Base-by-base conservation (phyloP, 768 basidiomycete genomes). In the Fomitopsis pulvina region DNA sequence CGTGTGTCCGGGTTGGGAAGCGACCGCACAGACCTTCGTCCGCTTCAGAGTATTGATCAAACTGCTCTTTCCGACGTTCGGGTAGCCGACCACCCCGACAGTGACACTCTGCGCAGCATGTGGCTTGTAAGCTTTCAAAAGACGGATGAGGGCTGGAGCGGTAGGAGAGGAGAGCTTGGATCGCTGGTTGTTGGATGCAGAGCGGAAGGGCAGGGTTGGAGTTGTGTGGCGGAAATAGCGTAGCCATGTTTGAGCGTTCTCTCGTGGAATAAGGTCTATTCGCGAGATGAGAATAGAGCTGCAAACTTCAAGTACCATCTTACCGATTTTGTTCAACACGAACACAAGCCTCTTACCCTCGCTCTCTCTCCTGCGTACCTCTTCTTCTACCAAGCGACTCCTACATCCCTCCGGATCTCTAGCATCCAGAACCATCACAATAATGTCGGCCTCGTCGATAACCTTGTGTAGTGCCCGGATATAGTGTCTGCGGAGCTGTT, bases 251-350 rank as follows among this genome's bases (percentile, higher is more conserved):
- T 92, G 85, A 5, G 93, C 90, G 57, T 95, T 95, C 12, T 82
- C 78, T 42, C 81, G 76, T 3, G 95, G 92, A 10, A 98, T 85
- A 18, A 99, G 79, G 66, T 97, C 94, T 96, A 57, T 14, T 12
- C 4, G 40, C 45, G 16, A 29, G 32, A 27, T 40, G 24, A 38
- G 11, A 46, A 37, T 8, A 25, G 32, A n/a, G n/a, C n/a, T 12
- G 6, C 28, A 34, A 43, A n/a, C 20, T 18, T 16, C 9, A 28
- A 34, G 16, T 18, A 22, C 68, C 83, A 50, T 53, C 34, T 6
- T 18, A 92, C 95, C 95, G 51, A 96, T 87, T 71, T 99, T 97
- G 67, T 97, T 98, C n/a, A 99, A 65, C 2, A 97, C 91, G 47
- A 92, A 91, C 2, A 99, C 83, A 26, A 98, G 70, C 63, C 83